Conservation (phyloP, 371 early-diverging fungal species). For the Rhizomucor pusillus region DNA sequence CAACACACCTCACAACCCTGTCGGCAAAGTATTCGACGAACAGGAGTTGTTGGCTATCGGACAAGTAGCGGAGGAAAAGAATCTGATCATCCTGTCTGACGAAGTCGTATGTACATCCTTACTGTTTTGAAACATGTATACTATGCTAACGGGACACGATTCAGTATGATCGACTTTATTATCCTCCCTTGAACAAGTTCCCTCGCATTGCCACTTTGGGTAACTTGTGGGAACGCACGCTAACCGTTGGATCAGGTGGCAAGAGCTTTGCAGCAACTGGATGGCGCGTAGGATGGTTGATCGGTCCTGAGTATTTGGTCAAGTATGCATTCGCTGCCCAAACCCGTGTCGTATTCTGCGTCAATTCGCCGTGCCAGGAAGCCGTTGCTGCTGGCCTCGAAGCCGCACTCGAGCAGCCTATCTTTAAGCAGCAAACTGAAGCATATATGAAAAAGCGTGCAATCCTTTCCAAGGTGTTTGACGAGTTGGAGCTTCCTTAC, state of each 20-base stretch:
- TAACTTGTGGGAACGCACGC: constrained; percentile 88
- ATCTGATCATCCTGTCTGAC: constrained; percentile 88
- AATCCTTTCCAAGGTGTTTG: constrained; percentile 70
- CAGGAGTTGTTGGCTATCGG: constrained; percentile 83
- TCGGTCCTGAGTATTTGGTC: constrained; percentile 78
- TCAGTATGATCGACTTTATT: constrained; percentile 90
- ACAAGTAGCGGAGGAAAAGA: constrained; percentile 73
- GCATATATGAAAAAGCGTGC: constrained; percentile 75
- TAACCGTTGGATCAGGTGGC: constrained; percentile 93
- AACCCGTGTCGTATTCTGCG: constrained; percentile 86
- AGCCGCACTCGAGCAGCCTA: constrained; percentile 56
- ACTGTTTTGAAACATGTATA: not conserved
- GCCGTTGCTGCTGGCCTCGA: constrained; percentile 82
- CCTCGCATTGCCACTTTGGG: constrained; percentile 80
- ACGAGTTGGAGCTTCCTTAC: constrained; percentile 71
- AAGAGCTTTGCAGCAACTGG: constrained; percentile 96
- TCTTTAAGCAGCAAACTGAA: constrained; percentile 67
- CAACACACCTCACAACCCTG: constrained; percentile 97
- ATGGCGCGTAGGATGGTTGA: constrained; percentile 96
- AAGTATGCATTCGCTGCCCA: constrained; percentile 84
- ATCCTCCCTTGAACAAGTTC: constrained; percentile 60
- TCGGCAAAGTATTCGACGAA: constrained; percentile 83
- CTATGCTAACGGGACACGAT: not conserved
- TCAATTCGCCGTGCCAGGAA: constrained; percentile 90
- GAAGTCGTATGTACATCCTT: constrained; percentile 67